A percentile compares a stretch with the other conserved stretches of the same genome.
Evolutionary conservation across 805 yeast genomes (phyloP).

Genomic region (Torulaspora gathmanii): DNA sequence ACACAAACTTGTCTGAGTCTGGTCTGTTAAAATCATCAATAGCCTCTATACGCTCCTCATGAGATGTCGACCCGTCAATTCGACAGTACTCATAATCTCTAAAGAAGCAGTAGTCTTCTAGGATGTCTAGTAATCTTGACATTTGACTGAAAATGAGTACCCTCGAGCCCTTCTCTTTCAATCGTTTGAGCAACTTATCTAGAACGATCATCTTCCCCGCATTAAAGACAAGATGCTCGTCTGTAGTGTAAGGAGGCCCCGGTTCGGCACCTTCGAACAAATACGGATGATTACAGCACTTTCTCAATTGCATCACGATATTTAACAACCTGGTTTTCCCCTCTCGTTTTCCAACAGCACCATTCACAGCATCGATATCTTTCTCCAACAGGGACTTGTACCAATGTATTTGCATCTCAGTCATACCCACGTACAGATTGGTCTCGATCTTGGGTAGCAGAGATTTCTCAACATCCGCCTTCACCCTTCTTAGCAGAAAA

Average conservation of each 20-base stretch:
- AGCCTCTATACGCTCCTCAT: constrained; percentile 86
- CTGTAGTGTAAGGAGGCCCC: constrained; percentile 95
- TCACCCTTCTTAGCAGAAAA: constrained; percentile 80
- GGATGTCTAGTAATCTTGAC: constrained; percentile 82
- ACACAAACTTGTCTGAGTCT: constrained; percentile 74
- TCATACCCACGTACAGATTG: constrained; percentile 89
- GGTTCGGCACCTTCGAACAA: constrained; percentile 99
- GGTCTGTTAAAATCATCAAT: constrained; percentile 89
- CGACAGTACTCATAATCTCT: constrained; percentile 84
- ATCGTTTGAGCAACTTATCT: constrained; percentile 72
- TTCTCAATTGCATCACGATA: constrained; percentile 93
- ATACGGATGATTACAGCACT: constrained; percentile 96
- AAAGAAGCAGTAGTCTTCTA: constrained; percentile 87
- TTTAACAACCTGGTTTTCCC: constrained; percentile 86
- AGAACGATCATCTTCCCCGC: constrained; percentile 87
- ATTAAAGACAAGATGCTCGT: constrained; percentile 86
- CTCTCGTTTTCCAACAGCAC: constrained; percentile 90
- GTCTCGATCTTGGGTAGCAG: constrained; percentile 85
- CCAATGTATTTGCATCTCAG: constrained; percentile 93
- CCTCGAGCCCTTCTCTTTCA: constrained; percentile 74
- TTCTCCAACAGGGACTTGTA: constrained; percentile 82
- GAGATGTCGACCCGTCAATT: constrained; percentile 90
- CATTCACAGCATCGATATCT: constrained; percentile 94
- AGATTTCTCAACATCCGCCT: constrained; percentile 88
- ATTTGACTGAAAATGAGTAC: constrained; percentile 90